A percentile compares a stretch with the other conserved stretches of the same genome.
These are phyloP conservation scores for Aphanocladium album DNA, from an alignment of 2,329 filamentous ascomycete genomes.

Conservation along the genomic window DNA sequence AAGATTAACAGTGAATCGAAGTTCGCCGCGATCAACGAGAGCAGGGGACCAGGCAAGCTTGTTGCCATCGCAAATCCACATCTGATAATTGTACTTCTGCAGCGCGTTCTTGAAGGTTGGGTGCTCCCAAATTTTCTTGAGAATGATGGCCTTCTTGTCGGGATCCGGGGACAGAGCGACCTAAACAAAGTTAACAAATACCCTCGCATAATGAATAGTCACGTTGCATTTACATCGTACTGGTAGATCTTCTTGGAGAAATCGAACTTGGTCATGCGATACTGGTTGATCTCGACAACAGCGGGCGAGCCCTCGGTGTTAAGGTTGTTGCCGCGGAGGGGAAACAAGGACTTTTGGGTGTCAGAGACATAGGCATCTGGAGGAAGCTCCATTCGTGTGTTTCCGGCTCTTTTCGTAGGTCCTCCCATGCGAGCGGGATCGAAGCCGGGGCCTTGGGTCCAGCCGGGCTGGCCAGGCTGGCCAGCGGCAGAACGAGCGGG, in stretches of 20 bases:
- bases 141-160: constrained; percentile 57
- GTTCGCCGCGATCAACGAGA: constrained; percentile 40
- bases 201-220: not conserved
- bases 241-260: constrained; percentile 65
- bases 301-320: constrained; percentile 54
- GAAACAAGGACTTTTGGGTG: constrained; percentile 30
- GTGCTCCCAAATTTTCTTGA: constrained; percentile 73
- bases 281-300: constrained; percentile 65
- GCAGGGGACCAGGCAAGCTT: constrained; percentile 71
- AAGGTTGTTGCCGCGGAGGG: constrained; percentile 35
- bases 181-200: constrained; percentile 36
- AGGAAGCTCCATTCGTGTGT: constrained; percentile 52
- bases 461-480: constrained; percentile 20
- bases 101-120: constrained; percentile 52
- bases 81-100: constrained; percentile 35
- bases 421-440: constrained; percentile 37
- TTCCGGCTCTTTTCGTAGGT: constrained; percentile 26
- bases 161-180: constrained; percentile 59
- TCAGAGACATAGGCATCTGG: constrained; percentile 47
- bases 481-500: constrained; percentile 16
- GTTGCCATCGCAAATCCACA: constrained; percentile 75
- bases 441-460: constrained; percentile 31
- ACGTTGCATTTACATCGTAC: constrained; percentile 67
- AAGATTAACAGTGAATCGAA: constrained; percentile 63
- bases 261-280: constrained; percentile 55